phyloP scores from a whole-genome alignment of 2,329 filamentous ascomycete species.

The Ophiostoma angusticollis region DNA sequence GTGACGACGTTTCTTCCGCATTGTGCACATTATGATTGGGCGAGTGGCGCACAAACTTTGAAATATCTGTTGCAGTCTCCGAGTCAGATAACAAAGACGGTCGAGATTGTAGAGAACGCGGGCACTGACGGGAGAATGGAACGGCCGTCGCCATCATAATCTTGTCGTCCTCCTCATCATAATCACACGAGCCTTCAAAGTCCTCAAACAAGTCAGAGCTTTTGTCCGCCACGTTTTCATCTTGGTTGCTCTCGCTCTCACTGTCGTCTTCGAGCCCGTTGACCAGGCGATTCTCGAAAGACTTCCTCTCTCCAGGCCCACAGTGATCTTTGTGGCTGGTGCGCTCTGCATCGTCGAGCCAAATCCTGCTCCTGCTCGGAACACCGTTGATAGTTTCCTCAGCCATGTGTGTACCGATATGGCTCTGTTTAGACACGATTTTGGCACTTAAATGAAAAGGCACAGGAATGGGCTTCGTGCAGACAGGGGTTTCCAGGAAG shows the following conservation, averaged over 20 bases:
- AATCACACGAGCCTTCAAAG: slow-evolving; percentile 6
- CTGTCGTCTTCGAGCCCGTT: slow-evolving; percentile 3
- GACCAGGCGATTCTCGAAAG: not conserved
- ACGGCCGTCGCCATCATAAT: slow-evolving; percentile 9
- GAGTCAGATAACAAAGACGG: not conserved
- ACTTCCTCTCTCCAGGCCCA: not conserved
- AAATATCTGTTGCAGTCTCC: not conserved
- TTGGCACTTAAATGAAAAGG: no score
- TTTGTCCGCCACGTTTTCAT: not conserved
- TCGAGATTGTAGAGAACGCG: not conserved
- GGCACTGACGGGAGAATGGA: slow-evolving; percentile 5
- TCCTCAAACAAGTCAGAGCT: slow-evolving; percentile 2
- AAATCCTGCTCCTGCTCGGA: no score
- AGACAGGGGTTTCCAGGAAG: slow-evolving; percentile 4
- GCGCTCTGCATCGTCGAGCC: no score
- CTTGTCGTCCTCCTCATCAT: slow-evolving; percentile 3
- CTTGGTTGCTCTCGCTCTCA: slow-evolving; percentile 6
- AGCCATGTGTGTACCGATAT: no score
- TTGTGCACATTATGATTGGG: not conserved
- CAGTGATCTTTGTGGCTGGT: not conserved
- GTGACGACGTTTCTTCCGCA: slow-evolving; percentile 5
- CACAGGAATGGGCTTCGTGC: slow-evolving; percentile 2
- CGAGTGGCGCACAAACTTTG: not conserved
- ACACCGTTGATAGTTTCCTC: not conserved
- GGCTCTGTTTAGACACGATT: no score